Percentiles rank a stretch among this genome's conserved stretches.
Conservation (phyloP, 2,329 filamentous ascomycete genomes). For the Talaromyces pinophilus region DNA sequence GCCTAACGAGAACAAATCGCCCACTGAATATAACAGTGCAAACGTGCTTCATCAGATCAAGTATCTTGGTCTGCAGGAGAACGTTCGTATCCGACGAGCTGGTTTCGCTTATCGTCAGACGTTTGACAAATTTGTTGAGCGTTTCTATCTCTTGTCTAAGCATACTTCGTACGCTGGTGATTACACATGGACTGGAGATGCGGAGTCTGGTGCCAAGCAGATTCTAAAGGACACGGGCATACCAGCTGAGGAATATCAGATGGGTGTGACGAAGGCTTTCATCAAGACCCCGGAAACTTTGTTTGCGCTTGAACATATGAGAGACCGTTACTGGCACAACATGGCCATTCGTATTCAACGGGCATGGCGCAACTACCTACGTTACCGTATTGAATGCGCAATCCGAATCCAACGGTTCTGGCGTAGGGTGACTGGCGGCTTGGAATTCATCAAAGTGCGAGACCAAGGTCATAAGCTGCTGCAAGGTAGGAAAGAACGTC, state of each 20-base stretch:
- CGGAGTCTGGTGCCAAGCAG: slow-evolving; percentile 82
- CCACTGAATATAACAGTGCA: slow-evolving; percentile 83
- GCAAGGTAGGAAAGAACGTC: slow-evolving; percentile 82
- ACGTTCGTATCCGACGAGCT: slow-evolving; percentile 93
- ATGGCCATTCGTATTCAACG: slow-evolving; percentile 98
- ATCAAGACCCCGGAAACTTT: slow-evolving; percentile 97
- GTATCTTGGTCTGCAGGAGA: slow-evolving; percentile 98
- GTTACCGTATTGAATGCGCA: slow-evolving; percentile 88
- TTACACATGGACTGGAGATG: slow-evolving; percentile 91
- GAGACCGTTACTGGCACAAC: slow-evolving; percentile 98
- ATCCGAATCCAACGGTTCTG: slow-evolving; percentile 94
- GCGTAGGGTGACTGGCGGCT: slow-evolving; percentile 87
- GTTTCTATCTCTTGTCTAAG: slow-evolving; percentile 92
- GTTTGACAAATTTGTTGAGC: slow-evolving; percentile 97
- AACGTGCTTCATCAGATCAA: slow-evolving; percentile 99
- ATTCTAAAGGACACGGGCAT: slow-evolving; percentile 97
- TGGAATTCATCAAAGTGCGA: slow-evolving; percentile 83
- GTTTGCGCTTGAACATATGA: slow-evolving; percentile 96
- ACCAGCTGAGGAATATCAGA: slow-evolving; percentile 91
- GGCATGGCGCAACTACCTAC: slow-evolving; percentile 93
- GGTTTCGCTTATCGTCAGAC: slow-evolving; percentile 96
- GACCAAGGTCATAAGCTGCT: slow-evolving; percentile 85
- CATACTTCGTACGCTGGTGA: slow-evolving; percentile 96
- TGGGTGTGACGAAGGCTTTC: slow-evolving; percentile 95
- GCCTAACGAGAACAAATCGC: slow-evolving; percentile 98